Conservation (phyloP, 441 rosid genomes). For the Codiaeum variegatum region DNA sequence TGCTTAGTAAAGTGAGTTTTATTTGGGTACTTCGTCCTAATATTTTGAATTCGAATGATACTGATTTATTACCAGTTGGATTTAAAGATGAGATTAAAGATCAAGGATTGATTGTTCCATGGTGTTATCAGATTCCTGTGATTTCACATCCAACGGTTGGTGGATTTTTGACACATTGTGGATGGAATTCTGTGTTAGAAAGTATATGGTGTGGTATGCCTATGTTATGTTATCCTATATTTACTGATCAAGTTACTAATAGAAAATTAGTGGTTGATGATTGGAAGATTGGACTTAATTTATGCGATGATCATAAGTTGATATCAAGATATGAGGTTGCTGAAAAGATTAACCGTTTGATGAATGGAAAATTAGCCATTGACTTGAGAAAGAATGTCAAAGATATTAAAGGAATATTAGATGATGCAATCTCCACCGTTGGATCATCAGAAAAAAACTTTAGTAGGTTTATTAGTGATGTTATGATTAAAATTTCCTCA, state of each 20-base stretch:
- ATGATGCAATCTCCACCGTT: constrained; percentile 28
- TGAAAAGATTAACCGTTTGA: constrained; percentile 40
- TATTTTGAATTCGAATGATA: constrained; percentile 38
- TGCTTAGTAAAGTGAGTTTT: constrained; percentile 32
- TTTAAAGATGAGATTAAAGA: constrained; percentile 38
- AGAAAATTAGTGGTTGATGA: constrained; percentile 8
- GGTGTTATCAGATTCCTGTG: constrained; percentile 53
- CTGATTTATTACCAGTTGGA: constrained; percentile 37
- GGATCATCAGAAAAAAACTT: constrained; percentile 53
- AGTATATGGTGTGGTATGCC: neutral
- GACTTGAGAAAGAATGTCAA: constrained; percentile 33
- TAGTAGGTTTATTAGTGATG: constrained; percentile 33
- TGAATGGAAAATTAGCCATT: constrained; percentile 34
- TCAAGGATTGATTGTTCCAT: constrained; percentile 42
- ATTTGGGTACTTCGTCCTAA: constrained; percentile 61
- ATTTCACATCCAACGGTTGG: constrained; percentile 24
- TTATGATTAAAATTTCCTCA: constrained; percentile 23
- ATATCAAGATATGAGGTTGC: constrained; percentile 40
- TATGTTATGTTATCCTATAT: neutral
- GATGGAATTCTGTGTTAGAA: neutral
- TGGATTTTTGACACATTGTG: constrained; percentile 3
- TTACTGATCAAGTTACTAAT: neutral
- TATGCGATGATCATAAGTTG: constrained; percentile 27
- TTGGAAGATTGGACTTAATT: constrained; percentile 39
- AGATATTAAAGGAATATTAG: constrained; percentile 35